Conservation (phyloP, 345 rosid species). For the Mangifera indica region DNA sequence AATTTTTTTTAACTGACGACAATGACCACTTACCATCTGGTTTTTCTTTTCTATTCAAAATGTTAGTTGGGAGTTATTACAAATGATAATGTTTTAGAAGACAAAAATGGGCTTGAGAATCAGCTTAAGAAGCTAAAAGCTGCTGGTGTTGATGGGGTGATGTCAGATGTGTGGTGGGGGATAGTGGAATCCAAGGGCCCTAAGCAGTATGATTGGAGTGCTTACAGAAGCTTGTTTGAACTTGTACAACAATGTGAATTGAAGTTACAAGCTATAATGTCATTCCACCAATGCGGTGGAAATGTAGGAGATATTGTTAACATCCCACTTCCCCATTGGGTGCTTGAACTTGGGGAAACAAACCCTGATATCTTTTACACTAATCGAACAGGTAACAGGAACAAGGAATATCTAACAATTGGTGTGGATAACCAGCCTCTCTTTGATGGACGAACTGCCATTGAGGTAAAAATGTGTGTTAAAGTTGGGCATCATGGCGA, state of each 20-base stretch:
- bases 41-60: neutral
- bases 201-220: constrained; percentile 64
- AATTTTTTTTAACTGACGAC: neutral
- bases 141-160: constrained; percentile 73
- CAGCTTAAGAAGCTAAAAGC: constrained; percentile 64
- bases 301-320: constrained; percentile 73
- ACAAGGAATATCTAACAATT: constrained; percentile 63
- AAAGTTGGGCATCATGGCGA: neutral
- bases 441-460: constrained; percentile 60
- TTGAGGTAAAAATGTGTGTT: constrained; percentile 40
- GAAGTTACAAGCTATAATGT: constrained; percentile 79
- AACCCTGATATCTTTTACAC: constrained; percentile 74
- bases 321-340: constrained; percentile 79
- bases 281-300: constrained; percentile 88
- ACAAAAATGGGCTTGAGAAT: constrained; percentile 35
- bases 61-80: constrained; percentile 63
- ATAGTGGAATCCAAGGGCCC: constrained; percentile 65
- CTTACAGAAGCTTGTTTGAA: constrained; percentile 63
- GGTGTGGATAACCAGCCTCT: constrained; percentile 67
- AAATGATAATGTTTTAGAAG: constrained; percentile 49
- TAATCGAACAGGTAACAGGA: constrained; percentile 51
- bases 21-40: neutral
- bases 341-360: constrained; percentile 48
- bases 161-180: constrained; percentile 93
- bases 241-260: constrained; percentile 46